phyloP scores from a whole-genome alignment of 176 grass and related monocot species.

The Oryza glaberrima region DNA sequence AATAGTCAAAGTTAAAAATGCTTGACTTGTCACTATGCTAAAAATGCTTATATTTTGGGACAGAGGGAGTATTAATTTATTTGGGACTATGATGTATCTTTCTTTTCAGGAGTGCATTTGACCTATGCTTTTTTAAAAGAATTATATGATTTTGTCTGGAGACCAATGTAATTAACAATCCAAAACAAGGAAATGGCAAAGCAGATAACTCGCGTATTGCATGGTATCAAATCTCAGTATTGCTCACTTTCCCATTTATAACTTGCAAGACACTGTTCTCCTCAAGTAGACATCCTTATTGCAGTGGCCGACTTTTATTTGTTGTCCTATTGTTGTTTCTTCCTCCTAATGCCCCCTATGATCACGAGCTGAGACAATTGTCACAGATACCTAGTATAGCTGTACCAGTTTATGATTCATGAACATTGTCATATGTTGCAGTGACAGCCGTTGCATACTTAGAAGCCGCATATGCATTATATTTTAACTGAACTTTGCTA shows the following conservation, averaged over 20 bases:
- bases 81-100: neutral
- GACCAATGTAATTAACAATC: neutral
- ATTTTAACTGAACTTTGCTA: constrained; percentile 3
- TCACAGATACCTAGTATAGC: neutral
- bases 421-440: neutral
- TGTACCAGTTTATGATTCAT: neutral
- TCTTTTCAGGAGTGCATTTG: too few species aligned
- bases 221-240: neutral
- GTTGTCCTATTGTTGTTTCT: neutral
- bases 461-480: too few species aligned
- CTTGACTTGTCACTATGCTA: too few species aligned
- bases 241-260: neutral
- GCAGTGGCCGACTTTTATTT: neutral
- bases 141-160: neutral
- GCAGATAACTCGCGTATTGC: neutral
- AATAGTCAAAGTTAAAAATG: too few species aligned
- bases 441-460: neutral
- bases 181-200: neutral
- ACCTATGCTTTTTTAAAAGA: neutral
- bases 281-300: neutral
- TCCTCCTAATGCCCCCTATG: neutral
- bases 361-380: neutral
- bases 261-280: neutral
- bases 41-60: too few species aligned
- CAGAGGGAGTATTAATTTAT: too few species aligned